These are phyloP conservation scores for Starmerella bombicola DNA, from an alignment of 805 yeast genomes.

Conservation along the genomic window DNA sequence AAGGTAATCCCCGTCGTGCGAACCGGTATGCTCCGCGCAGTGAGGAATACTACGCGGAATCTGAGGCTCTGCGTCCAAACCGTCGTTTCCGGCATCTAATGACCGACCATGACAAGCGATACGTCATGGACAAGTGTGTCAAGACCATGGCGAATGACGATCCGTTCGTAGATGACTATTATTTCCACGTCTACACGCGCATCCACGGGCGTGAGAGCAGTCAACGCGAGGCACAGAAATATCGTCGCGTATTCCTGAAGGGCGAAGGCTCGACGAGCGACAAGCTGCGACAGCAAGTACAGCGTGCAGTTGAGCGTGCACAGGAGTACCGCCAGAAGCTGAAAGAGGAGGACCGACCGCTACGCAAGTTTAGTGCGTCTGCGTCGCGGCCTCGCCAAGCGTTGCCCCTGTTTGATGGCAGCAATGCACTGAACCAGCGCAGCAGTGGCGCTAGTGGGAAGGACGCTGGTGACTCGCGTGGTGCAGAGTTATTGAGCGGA, in stretches of 20 bases:
- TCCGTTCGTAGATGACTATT: constrained; percentile 93
- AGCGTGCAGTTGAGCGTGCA: constrained; percentile 89
- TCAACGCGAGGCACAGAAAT: constrained; percentile 10
- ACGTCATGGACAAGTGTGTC: constrained; percentile 83
- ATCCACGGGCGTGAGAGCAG: constrained; percentile 35
- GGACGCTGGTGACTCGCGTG: background rate
- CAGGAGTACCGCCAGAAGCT: constrained; percentile 31
- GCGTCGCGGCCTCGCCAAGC: constrained; percentile 25
- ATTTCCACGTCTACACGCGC: constrained; percentile 80
- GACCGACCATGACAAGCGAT: constrained; percentile 95
- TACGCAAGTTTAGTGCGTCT: constrained; percentile 6
- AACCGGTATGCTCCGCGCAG: background rate
- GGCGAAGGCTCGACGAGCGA: constrained; percentile 38
- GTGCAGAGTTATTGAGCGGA: constrained; percentile 20
- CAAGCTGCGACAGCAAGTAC: constrained; percentile 90
- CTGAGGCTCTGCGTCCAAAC: constrained; percentile 19
- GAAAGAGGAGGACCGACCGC: constrained; percentile 46
- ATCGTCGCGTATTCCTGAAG: constrained; percentile 75
- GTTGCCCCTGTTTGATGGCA: constrained; percentile 24
- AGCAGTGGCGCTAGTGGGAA: background rate
- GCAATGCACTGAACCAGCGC: background rate
- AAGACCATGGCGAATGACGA: constrained; percentile 94
- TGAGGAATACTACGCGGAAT: constrained; percentile 14
- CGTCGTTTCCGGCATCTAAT: constrained; percentile 67
- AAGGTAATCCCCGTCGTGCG: no score